Conservation (phyloP, 2,329 filamentous ascomycete species). For the Scortechinia acanthostroma region DNA sequence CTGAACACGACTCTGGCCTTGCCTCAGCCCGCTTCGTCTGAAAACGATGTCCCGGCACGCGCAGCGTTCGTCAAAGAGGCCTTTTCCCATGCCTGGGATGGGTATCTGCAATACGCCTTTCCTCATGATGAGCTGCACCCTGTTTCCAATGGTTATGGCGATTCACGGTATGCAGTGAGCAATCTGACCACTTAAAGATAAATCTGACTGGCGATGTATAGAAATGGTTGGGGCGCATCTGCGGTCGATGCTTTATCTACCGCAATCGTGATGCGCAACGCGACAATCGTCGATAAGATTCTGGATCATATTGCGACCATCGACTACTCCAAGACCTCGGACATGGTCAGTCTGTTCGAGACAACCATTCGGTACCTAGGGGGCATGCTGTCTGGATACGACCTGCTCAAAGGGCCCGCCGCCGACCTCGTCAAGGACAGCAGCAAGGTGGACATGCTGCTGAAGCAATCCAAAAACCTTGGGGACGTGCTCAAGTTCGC, state of each 20-base stretch:
- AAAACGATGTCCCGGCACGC: no score
- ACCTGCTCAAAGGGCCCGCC: slow-evolving; percentile 50
- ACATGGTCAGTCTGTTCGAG: slow-evolving; percentile 55
- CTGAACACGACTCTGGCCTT: no score
- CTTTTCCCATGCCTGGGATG: slow-evolving; percentile 46
- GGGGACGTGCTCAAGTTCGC: slow-evolving; percentile 54
- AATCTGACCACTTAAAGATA: no score
- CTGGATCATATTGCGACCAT: slow-evolving; percentile 48
- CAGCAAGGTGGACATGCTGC: slow-evolving; percentile 34
- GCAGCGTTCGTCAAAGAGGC: slow-evolving; percentile 41
- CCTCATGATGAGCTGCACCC: slow-evolving; percentile 54
- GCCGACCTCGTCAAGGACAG: slow-evolving; percentile 21
- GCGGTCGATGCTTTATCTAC: slow-evolving; percentile 59
- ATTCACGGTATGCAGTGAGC: slow-evolving; percentile 50
- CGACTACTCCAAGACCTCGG: slow-evolving; percentile 40
- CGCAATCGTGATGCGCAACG: slow-evolving; percentile 53
- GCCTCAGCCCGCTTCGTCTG: no score
- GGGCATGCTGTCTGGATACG: slow-evolving; percentile 57
- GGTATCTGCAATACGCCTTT: slow-evolving; percentile 49
- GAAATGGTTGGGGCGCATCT: slow-evolving; percentile 60
- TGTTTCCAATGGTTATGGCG: slow-evolving; percentile 42
- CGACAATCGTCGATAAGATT: slow-evolving; percentile 49
- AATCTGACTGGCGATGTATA: slow-evolving; percentile 15
- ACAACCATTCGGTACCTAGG: slow-evolving; percentile 65
- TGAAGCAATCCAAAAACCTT: slow-evolving; percentile 45